Base-by-base conservation (phyloP, 2,329 filamentous ascomycete species). In the Colletotrichum kahawae region DNA sequence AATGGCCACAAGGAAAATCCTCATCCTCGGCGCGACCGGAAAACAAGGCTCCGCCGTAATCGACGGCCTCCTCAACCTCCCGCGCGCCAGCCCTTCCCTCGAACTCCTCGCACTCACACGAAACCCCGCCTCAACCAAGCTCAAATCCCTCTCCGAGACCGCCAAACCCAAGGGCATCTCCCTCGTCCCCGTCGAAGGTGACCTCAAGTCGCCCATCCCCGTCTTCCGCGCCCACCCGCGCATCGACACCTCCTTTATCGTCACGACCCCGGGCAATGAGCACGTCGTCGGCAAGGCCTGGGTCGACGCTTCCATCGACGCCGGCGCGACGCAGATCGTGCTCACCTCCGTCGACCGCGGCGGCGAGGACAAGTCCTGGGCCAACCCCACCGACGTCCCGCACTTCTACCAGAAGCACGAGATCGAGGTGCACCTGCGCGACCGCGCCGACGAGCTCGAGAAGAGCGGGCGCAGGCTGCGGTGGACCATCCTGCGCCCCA, bases 21-120 rank as follows among this genome's bases (percentile, higher is more conserved):
- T 90, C 74, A 79, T 89, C 71, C 80, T 89, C 43, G 88, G 88
- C 48, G 88, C 83, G 66, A 87, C 82, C 48, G 88, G 88, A n/a
- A 85, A 86, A 71, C 88, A 87, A 63, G 88, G 88, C 75, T 80
- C 82, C 57, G 81, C 88, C 31, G 82, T 87, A 64, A 80, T 88
- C 56, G 75, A 84, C 27, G 82, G 70, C 34, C 70, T 77, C 13
- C 67, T 84, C 31, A 76, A 77, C 62, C 80, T 76, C 21, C 71
- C 59, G 7, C 34, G 36, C 21, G 66, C 48, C 43, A 13, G 34
- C 18, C 67, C 60, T 24, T 65, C 73, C 24, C 56, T 71, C 38
- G 68, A 76, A 24, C 73, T 77, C 31, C 76, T 77, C 34, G 76
- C 76, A 27, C 70, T 77, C 29, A 77, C 76, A 1, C 63, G 76